These are phyloP conservation scores for Barnettozyma populi DNA, from an alignment of 805 yeast species.

Conservation along the genomic window DNA sequence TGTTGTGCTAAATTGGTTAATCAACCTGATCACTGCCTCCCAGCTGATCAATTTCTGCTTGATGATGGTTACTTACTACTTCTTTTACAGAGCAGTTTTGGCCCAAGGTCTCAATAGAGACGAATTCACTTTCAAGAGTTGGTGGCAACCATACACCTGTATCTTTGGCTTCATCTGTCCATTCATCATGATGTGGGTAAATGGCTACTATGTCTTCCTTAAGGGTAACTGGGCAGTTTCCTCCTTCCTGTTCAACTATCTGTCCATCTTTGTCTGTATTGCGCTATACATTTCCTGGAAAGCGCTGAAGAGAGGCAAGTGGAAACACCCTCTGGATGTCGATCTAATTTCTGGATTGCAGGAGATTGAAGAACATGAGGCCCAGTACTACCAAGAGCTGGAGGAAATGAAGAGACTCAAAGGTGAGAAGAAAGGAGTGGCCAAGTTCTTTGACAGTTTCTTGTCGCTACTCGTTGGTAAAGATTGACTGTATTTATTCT, in stretches of 20 bases:
- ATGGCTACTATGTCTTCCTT: slow-evolving; percentile 67
- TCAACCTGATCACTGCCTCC: slow-evolving; percentile 65
- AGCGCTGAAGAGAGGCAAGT: slow-evolving; percentile 41
- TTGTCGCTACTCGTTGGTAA: slow-evolving; percentile 20
- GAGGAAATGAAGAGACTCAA: slow-evolving; percentile 20
- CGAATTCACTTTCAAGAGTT: slow-evolving; percentile 44
- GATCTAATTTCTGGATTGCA: slow-evolving; percentile 50
- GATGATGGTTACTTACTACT: slow-evolving; percentile 52
- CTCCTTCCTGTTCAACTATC: slow-evolving; percentile 61
- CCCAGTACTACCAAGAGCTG: slow-evolving; percentile 14
- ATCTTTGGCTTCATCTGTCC: slow-evolving; percentile 42
- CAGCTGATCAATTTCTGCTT: slow-evolving; percentile 57
- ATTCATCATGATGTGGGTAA: slow-evolving; percentile 47
- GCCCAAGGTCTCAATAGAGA: slow-evolving; percentile 46
- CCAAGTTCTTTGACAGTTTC: slow-evolving; percentile 11
- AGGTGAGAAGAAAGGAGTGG: slow-evolving; percentile 16
- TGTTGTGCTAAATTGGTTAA: slow-evolving; percentile 65
- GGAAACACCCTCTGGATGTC: slow-evolving; percentile 40
- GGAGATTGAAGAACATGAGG: slow-evolving; percentile 57
- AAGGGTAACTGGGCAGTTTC: slow-evolving; percentile 60
- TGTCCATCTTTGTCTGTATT: slow-evolving; percentile 59
- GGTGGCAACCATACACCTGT: slow-evolving; percentile 57
- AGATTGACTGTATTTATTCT: slow-evolving; percentile 11
- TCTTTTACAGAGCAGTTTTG: slow-evolving; percentile 54
- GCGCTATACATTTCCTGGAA: slow-evolving; percentile 49